Base-by-base conservation (phyloP, 345 rosid genomes). In the Atalantia buxifolia region DNA sequence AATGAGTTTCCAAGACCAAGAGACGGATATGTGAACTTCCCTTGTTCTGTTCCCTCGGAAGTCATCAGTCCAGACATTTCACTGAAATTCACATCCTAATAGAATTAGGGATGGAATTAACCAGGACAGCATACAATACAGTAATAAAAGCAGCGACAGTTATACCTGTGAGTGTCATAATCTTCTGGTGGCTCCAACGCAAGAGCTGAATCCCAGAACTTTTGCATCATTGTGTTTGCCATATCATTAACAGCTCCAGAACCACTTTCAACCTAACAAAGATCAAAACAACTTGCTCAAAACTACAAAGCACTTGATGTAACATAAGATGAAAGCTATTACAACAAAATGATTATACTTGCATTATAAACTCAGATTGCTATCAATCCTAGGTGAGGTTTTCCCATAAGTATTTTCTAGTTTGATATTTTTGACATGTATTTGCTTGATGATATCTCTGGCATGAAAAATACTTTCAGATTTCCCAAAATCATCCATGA, bases 211-310 rank as follows among this genome's bases (percentile, higher is more conserved):
- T 97, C 99, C 99, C 98, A 97, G 74, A 97, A 97, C 77, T 93
- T 97, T 80, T 97, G 99, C 99, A 94, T 93, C 97, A 97, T 93
- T 45, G 99, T 89, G 81, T 81, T 94, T n/a, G 98, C 88, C 86
- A 92, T 85, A 50, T 92, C 99, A 84, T 90, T 94, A 79, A 88
- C 98, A 81, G 94, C 90, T 77, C 97, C 98, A 31, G 97, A 85
- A 82, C 96, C 80, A 81, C 80, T 92, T 80, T 97, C 99, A 61
- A 94, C 98, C 97, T 92, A 75, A 66, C 48, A 78, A 82, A 69
- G 14, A 22, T 55, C 42, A 74, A 71, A 69, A 35, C 19, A 35
- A 24, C 79, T 57, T 25, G 33, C 62, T 75, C 62, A 64, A 61
- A 45, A 66, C 28, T 45, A 42, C 55, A 42, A 22, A 69, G 57